Evolutionary conservation across 495 filamentous ascomycete genomes (phyloP), one percentile per base, ranked within the genome.

Genomic region (Cladorrhinum samala): DNA sequence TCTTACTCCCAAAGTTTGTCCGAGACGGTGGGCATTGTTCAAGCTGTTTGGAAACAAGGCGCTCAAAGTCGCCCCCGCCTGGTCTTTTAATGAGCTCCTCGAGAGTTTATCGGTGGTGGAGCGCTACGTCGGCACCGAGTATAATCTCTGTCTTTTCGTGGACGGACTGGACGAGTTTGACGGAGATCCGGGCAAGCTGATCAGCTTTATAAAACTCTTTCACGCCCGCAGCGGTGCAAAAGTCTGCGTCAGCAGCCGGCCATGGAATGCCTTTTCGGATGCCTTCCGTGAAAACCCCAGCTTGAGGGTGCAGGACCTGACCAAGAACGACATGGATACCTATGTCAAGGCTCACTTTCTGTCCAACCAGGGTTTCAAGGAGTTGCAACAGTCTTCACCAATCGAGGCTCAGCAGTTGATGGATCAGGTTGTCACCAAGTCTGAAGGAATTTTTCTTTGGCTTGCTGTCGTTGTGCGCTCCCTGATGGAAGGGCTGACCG

Each of bases 141-240:
- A 37, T n/a, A n/a, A 37, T 14, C 7, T 37, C 30, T 14, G 30
- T 7, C 14, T 14, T 37, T 41, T 41, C 17, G 17, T 41, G 6
- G 39, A 41, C 17, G 39, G 39, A 14, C 17, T 41, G 19, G 54
- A 27, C n/a, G 55, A 48, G 40, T 25, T 45, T 19, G 14, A 24
- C 9, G 42, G 42, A 3, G 19, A 24, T 45, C 18, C 6, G 3
- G 20, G 14, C 7, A 13, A 45, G 7, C 19, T 45, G 4, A 7
- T 25, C 14, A 23, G 21, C 13, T 14, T 23, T 19, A 45, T 45
- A 14, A 7, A 45, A 14, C 16, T 4, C 1, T 21, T 45, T 13
- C 14, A 4, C 2, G 5, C 42, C 2, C 18, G 14, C 14, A 4
- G 3, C 9, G 27, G 6, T 6, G 21, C 21, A n/a, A 45, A 45